phyloP scores from a whole-genome alignment of 768 basidiomycete species.

The Hypholoma fasciculare region DNA sequence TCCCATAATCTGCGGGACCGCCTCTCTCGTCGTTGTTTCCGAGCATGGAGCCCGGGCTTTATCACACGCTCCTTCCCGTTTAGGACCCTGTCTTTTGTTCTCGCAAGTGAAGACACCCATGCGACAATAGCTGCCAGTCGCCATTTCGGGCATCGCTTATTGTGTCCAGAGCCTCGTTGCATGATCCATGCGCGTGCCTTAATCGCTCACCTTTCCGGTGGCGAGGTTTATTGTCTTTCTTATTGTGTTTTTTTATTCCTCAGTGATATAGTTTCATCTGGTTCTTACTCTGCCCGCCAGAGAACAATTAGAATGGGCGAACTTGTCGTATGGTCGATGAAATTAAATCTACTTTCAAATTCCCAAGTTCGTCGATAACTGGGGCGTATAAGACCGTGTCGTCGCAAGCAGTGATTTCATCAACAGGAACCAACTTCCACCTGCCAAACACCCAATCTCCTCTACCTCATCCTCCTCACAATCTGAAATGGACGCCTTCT shows the following conservation, averaged over 20 bases:
- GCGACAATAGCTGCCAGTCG: background rate
- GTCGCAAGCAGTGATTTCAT: background rate
- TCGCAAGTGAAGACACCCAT: constrained; percentile 1
- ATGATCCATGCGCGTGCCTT: background rate
- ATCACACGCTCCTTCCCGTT: constrained; percentile 14
- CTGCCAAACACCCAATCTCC: constrained; percentile 6
- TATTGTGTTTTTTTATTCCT: background rate
- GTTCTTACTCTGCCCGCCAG: background rate
- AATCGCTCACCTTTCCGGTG: background rate
- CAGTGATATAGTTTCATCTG: background rate
- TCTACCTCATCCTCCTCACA: constrained; percentile 2
- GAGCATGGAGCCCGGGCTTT: background rate
- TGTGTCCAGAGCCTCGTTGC: constrained; percentile 12
- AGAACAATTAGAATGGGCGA: constrained; percentile 17
- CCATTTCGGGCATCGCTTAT: constrained; percentile 13
- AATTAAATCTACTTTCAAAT: background rate
- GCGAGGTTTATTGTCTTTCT: constrained; percentile 1
- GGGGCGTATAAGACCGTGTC: background rate
- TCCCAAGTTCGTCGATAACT: background rate
- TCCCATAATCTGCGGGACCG: constrained; percentile 1
- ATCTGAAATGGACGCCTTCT: constrained; percentile 24
- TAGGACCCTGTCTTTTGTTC: constrained; percentile 24
- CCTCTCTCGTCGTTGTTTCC: background rate
- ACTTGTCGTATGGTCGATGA: background rate
- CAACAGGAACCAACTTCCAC: background rate